Base-by-base conservation (phyloP, 2,329 filamentous ascomycete species). In the Dichotomopilus funicola region DNA sequence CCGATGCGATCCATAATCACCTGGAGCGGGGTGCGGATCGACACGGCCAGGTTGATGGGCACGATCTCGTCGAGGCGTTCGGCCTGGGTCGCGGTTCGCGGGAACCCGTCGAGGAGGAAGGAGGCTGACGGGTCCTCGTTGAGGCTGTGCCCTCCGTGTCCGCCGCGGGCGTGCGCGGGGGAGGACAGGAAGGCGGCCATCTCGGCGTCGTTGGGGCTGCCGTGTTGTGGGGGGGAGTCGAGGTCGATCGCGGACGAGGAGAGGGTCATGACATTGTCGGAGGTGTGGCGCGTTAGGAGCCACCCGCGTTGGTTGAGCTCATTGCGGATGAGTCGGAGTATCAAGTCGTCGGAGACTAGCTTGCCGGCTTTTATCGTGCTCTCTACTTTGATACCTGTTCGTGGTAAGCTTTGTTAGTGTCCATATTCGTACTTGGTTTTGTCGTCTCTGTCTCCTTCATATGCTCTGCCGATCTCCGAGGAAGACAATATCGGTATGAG, bases 81-180 rank as follows among this genome's bases (percentile, higher is more conserved):
- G 34, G 91, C 94, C 72, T 99, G 94, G 3, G 76, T 68, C 0
- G 88, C 87, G 6, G 89, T 99, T 62, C 94, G 87, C 2, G 94
- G 94, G 72, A 97, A 99, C 12, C 94, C 94, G 69, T 99, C 94
- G 52, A 99, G 86, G 61, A 99, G 88, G 71, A 96, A 97, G 0
- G 91, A 96, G 7, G 91, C 90, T 0, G 83, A 76, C 0, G 91
- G 88, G 60, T 87, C 80, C 43, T 94, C 80, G 49, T 85, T 83
- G 46, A 78, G 75, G 53, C 72, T 71, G 35, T 72, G 72, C 57
- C 66, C 72, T 57, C 65, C 63, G 63, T 62, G 70, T 27, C 19
- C 19, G 60, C 63, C 69, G 66, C 74, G 72, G 50, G 72, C 66
- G 49, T 68, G 67, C 33, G 71, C 71, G 37, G 71, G 68, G 4